A percentile compares a stretch with the other conserved stretches of the same genome.
These are phyloP conservation scores for Malassezia pachydermatis DNA, from an alignment of 1,284 basidiomycete genomes.

Conservation along the genomic window DNA sequence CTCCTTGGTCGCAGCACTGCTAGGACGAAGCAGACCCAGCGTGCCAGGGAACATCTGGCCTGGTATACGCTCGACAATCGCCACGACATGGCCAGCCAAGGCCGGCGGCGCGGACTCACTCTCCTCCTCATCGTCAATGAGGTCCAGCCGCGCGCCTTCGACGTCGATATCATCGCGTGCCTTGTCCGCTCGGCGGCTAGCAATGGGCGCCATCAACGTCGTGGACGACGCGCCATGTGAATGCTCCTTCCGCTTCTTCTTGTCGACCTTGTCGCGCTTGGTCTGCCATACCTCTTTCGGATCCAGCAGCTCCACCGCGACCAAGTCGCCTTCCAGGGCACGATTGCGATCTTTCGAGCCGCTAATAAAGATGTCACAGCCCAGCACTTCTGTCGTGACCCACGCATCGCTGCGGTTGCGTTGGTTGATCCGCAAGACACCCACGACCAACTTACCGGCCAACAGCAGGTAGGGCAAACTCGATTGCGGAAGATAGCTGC, in stretches of 20 bases:
- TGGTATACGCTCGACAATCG: constrained; percentile 95
- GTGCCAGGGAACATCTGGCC: constrained; percentile 97
- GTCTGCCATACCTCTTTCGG: constrained; percentile 77
- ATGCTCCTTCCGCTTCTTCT: constrained; percentile 75
- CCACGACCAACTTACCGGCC: constrained; percentile 97
- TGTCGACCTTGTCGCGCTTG: constrained; percentile 99
- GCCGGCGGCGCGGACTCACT: constrained; percentile 58
- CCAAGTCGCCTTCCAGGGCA: constrained; percentile 94
- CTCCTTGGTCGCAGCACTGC: constrained; percentile 95
- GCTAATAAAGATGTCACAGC: constrained; percentile 81
- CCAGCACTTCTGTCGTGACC: constrained; percentile 95
- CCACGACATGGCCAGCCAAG: constrained; percentile 84
- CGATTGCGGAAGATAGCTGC: constrained; percentile 94
- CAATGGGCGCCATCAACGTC: background rate
- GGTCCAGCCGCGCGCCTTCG: constrained; percentile 87
- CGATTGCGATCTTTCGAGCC: constrained; percentile 98
- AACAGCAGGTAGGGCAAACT: constrained; percentile 89
- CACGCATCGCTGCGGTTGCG: constrained; percentile 97
- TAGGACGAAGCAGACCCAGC: constrained; percentile 84
- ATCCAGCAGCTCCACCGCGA: constrained; percentile 93
- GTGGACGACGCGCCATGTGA: constrained; percentile 58
- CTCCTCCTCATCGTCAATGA: constrained; percentile 88
- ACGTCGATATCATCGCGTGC: constrained; percentile 99
- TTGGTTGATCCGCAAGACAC: constrained; percentile 95
- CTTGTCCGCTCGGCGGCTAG: constrained; percentile 85